Conservation (phyloP, 257 asterid genomes). For the Solanum arcanum region DNA sequence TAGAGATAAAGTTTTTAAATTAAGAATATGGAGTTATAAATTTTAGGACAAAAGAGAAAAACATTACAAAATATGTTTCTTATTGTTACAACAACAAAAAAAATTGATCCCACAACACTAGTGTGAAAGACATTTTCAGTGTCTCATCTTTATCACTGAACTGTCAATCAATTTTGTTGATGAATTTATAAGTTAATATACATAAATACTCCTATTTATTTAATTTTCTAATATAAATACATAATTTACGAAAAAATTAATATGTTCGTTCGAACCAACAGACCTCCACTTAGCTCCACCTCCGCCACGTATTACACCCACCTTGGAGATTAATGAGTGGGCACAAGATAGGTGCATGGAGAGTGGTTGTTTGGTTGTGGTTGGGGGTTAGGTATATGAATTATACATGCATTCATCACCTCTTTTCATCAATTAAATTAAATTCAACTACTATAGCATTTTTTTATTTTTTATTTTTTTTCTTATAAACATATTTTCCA, state of each 20-base stretch:
- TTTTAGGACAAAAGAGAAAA: too few species aligned
- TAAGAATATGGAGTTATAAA: too few species aligned
- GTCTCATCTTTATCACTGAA: rapidly evolving
- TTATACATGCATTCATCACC: background rate
- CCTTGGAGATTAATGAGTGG: background rate
- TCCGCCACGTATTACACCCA: rapidly evolving
- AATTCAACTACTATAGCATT: background rate
- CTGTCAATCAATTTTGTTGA: too few species aligned
- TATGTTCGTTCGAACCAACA: rapidly evolving
- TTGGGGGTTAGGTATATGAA: background rate
- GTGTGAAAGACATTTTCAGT: too few species aligned
- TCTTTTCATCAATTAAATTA: background rate
- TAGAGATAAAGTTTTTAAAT: rapidly evolving
- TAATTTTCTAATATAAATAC: too few species aligned
- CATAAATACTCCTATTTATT: too few species aligned
- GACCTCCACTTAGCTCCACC: too few species aligned
- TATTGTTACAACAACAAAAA: too few species aligned
- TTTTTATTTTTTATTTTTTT: background rate
- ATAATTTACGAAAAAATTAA: rapidly evolving
- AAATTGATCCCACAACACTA: too few species aligned
- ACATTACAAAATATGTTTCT: too few species aligned
- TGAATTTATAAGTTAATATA: rapidly evolving
- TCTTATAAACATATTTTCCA: background rate
- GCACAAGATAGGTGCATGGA: background rate
- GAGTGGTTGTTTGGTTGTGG: background rate